phyloP scores from a whole-genome alignment of 768 basidiomycete genomes.

The Kwoniella sp. region DNA sequence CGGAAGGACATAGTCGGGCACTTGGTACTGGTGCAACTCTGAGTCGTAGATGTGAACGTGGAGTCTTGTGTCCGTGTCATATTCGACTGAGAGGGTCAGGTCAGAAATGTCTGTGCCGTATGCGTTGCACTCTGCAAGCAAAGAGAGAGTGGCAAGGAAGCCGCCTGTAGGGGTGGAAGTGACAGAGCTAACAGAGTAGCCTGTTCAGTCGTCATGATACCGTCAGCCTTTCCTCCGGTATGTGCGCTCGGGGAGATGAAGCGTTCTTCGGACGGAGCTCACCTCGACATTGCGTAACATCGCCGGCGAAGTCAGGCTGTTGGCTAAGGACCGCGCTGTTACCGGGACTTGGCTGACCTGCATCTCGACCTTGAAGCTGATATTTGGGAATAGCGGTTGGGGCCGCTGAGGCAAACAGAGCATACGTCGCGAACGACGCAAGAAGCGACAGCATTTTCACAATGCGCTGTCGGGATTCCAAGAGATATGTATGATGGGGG shows the following conservation, averaged over 20 bases:
- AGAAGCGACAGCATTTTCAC: not conserved
- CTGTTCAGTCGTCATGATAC: constrained; percentile 7
- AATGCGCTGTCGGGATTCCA: not conserved
- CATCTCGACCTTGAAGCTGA: constrained; percentile 7
- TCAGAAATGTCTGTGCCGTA: constrained; percentile 33
- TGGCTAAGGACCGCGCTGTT: constrained; percentile 9
- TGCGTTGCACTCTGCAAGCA: constrained; percentile 19
- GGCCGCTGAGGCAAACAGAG: not conserved
- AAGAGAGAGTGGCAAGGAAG: constrained; percentile 11
- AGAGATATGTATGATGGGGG: not conserved
- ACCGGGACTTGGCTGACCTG: constrained; percentile 9
- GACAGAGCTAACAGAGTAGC: constrained; percentile 21
- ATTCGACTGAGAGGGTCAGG: constrained; percentile 32
- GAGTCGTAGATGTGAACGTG: constrained; percentile 56
- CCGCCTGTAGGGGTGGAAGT: constrained; percentile 20
- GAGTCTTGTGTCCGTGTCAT: constrained; percentile 38
- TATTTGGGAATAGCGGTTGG: constrained; percentile 5
- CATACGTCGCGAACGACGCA: not conserved
- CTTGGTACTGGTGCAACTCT: constrained; percentile 64
- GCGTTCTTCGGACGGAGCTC: not conserved
- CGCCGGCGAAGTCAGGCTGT: constrained; percentile 25
- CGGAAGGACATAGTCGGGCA: constrained; percentile 61
- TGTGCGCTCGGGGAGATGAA: too few relatives aligned
- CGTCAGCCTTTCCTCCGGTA: too few relatives aligned
- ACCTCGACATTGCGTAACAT: constrained; percentile 27